phyloP scores from a whole-genome alignment of 306 rosid species.

The Lathyrus tuberosus region DNA sequence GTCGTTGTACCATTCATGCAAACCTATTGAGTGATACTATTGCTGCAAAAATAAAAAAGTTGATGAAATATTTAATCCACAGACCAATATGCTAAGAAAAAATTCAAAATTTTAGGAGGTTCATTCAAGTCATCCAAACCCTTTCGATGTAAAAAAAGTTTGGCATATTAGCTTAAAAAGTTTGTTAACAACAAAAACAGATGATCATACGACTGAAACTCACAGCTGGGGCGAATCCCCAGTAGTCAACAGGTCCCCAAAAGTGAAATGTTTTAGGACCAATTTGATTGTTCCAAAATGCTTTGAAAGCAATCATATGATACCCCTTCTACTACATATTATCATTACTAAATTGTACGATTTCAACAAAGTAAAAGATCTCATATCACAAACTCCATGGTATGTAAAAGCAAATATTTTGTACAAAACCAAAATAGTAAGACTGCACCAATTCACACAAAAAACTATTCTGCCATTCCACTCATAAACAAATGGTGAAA shows the following conservation, averaged over 20 bases:
- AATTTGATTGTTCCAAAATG: conserved; percentile 83
- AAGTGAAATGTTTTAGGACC: conserved; percentile 96
- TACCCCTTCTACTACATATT: conserved; percentile 30
- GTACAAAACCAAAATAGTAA: conserved; percentile 12
- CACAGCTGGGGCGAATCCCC: conserved; percentile 95
- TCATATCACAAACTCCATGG: background rate
- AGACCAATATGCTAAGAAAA: background rate
- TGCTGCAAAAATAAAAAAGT: conserved; percentile 48
- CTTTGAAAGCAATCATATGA: conserved; percentile 72
- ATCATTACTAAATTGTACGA: conserved; percentile 29
- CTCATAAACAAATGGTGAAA: background rate
- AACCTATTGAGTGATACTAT: conserved; percentile 75
- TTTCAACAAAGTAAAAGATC: conserved; percentile 1
- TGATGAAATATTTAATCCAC: conserved; percentile 10
- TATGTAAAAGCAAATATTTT: conserved; percentile 1
- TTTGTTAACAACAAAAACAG: background rate
- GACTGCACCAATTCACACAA: background rate
- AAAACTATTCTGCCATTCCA: background rate
- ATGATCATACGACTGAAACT: conserved; percentile 35
- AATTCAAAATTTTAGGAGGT: conserved; percentile 53
- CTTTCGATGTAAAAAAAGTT: conserved; percentile 41
- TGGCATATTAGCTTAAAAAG: conserved; percentile 15
- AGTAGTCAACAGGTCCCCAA: conserved; percentile 96
- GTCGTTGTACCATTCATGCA: conserved; percentile 78
- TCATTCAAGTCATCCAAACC: conserved; percentile 84